Percentiles rank a stretch among this genome's conserved stretches.
These are phyloP conservation scores for Wickerhamomyces bisporus DNA, from an alignment of 805 yeast species.

Conservation along the genomic window DNA sequence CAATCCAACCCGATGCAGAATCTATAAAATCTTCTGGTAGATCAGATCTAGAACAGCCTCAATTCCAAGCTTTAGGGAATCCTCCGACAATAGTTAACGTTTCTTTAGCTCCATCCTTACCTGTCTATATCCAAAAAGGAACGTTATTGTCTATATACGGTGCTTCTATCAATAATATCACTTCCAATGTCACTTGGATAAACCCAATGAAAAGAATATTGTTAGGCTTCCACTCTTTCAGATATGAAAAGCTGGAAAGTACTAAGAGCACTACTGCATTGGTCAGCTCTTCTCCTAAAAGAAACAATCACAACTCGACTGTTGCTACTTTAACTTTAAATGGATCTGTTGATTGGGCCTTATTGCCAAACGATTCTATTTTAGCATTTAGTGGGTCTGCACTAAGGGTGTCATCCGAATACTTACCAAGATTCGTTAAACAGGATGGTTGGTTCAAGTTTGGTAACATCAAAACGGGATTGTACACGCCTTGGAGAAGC, in stretches of 20 bases:
- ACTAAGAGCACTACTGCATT: conserved; percentile 16
- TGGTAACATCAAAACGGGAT: conserved; percentile 32
- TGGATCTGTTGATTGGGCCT: conserved; percentile 61
- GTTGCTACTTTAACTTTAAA: conserved; percentile 36
- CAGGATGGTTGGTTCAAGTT: conserved; percentile 24
- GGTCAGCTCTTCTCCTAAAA: conserved; percentile 4
- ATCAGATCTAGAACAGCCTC: conserved; percentile 16
- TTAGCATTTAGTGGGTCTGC: conserved; percentile 53
- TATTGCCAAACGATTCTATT: conserved; percentile 41
- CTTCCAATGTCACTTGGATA: conserved; percentile 12
- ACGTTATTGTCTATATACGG: conserved; percentile 46
- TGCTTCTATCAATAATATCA: conserved; percentile 12
- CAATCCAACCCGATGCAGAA: background rate
- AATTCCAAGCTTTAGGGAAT: conserved; percentile 40
- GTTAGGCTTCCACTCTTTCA: conserved; percentile 38
- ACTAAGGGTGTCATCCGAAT: conserved; percentile 32
- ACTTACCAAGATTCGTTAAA: conserved; percentile 34
- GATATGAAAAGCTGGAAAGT: conserved; percentile 44
- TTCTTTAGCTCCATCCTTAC: conserved; percentile 55
- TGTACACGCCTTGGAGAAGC: conserved; percentile 27
- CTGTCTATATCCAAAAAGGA: conserved; percentile 43
- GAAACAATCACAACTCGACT: conserved; percentile 35
- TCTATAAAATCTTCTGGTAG: background rate
- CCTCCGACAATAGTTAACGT: conserved; percentile 45
- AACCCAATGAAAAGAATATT: conserved; percentile 38